Percentiles rank a stretch among this genome's conserved stretches.
These are phyloP conservation scores for Xylaria sp. DNA, from an alignment of 2,329 filamentous ascomycete species.

Conservation along the genomic window DNA sequence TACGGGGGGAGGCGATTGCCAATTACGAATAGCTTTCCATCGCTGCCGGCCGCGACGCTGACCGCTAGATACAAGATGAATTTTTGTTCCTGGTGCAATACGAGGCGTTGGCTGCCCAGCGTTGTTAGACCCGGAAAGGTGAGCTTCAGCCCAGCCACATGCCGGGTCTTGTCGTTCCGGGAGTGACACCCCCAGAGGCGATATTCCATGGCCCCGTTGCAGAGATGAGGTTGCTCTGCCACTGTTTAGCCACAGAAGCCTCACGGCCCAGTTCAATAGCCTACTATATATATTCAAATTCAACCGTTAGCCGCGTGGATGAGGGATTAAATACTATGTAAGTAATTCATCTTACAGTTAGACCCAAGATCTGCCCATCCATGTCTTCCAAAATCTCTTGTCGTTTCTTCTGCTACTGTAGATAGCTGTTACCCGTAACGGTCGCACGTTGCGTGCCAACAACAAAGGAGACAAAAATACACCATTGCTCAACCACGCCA, in stretches of 20 bases:
- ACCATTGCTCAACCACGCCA: not conserved
- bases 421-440: too few relatives aligned
- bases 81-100: not conserved
- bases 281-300: not conserved
- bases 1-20: not conserved
- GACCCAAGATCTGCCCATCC: not conserved
- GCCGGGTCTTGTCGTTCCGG: not conserved
- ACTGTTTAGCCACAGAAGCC: not conserved
- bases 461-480: not conserved
- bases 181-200: not conserved
- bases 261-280: too few relatives aligned
- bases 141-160: conserved; percentile 7
- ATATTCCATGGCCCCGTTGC: not conserved
- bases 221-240: not conserved
- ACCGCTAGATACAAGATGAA: too few relatives aligned
- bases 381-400: not conserved
- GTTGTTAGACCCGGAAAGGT: not conserved
- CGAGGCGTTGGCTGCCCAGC: not conserved
- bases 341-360: too few relatives aligned
- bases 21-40: too few relatives aligned
- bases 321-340: not conserved
- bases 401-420: not conserved
- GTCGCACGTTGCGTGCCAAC: conserved; percentile 7
- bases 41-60: too few relatives aligned
- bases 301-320: not conserved